Conservation (phyloP, 2,329 filamentous ascomycete species). For the Didymella pomorum region DNA sequence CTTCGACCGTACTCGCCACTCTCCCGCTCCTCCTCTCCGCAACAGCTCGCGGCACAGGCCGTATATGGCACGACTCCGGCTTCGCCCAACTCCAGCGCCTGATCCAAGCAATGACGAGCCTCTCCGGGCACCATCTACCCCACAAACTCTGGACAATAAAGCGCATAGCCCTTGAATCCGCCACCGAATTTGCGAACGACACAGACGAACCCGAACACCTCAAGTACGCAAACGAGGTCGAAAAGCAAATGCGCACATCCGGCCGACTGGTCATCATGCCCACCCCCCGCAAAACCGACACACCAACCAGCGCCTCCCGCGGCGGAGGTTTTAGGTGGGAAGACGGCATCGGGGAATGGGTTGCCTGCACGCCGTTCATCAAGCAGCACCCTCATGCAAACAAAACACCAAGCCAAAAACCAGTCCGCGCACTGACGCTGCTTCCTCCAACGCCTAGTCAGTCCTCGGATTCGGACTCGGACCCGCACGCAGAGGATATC, state of each 20-base stretch:
- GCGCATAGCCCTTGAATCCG: constrained; percentile 48
- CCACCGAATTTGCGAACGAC: constrained; percentile 48
- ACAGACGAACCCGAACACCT: constrained; percentile 39
- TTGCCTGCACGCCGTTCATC: constrained; percentile 52
- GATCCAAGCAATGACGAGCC: constrained; percentile 38
- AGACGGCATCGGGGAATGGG: constrained; percentile 57
- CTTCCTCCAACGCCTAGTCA: constrained; percentile 41
- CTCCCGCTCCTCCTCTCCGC: constrained; percentile 44
- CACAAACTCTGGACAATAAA: constrained; percentile 49
- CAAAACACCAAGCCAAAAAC: constrained; percentile 23
- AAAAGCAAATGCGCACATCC: constrained; percentile 41
- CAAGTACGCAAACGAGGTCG: constrained; percentile 41
- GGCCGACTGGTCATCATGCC: constrained; percentile 38
- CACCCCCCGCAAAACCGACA: constrained; percentile 41
- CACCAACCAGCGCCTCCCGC: constrained; percentile 28
- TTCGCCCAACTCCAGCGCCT: constrained; percentile 46
- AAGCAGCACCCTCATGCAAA: constrained; percentile 33
- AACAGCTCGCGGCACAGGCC: constrained; percentile 47
- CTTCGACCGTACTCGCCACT: constrained; percentile 33
- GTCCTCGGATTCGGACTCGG: constrained; percentile 22
- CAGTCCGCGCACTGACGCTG: constrained; percentile 32
- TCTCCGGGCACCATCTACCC: constrained; percentile 32
- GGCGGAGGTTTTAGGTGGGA: constrained; percentile 53
- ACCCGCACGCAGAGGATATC: constrained; percentile 11
- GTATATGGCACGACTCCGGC: constrained; percentile 45